Evolutionary conservation across 441 rosid genomes (phyloP), one percentile per base, ranked within the genome.

Genomic region (Populus hybrid): DNA sequence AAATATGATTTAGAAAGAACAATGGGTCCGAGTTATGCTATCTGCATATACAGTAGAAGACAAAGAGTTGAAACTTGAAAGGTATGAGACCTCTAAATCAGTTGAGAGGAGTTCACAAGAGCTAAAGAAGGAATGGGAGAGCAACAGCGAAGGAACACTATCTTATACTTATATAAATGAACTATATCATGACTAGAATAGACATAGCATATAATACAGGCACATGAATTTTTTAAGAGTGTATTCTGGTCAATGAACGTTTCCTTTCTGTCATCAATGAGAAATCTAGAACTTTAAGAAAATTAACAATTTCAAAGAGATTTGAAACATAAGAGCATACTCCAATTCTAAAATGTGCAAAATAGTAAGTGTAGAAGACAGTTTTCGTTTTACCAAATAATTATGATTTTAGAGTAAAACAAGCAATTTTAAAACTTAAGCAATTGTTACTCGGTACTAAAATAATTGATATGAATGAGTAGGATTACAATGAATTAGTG

Each of bases 181-280:
- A 30, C 46, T 32, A 8, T 67, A 24, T n/a, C 50, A 4, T 34
- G 67, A 61, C 16, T 76, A 59, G 67, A 32, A 57, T 18, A 53
- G 34, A 30, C n/a, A 40, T n/a, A 28, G 24, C 10, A 16, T 50
- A 14, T 18, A 16, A 10, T 66, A 18, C 28, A 63, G 23, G 59
- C 57, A 24, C 16, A 76, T 70, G 57, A 14, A 35, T 70, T 38
- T 77, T 16, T 70, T 26, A 34, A 53, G 20, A 76, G 24, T 34
- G 23, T 68, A 21, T 76, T 36, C 23, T 23, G 12, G 35, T 64
- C 26, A 4, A 11, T 73, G 34, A 14, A 57, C 4, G n/a, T 69
- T 69, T 69, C 73, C 32, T 35, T 9, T 42, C n/a, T 59, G 23
- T 57, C 78, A 75, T 64, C 46, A 7, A 9, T 9, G 23, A 75